Evolutionary conservation across 2,329 filamentous ascomycete species (phyloP), one percentile per base, ranked within the genome.

Genomic region (Colletotrichum spaethianum): DNA sequence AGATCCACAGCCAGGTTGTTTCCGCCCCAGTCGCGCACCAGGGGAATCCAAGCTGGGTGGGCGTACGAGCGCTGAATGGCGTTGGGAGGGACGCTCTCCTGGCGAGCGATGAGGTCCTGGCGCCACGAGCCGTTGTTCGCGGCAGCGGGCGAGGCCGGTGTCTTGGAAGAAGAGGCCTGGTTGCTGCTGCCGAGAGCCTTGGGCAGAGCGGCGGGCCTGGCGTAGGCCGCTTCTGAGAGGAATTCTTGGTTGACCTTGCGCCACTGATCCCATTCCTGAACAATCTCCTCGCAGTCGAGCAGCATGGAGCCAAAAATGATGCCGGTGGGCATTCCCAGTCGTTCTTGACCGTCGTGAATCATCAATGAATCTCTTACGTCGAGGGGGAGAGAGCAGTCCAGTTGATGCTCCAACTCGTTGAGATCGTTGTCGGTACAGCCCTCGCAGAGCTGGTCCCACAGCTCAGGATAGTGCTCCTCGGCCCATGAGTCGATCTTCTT

Each of bases 191-290:
- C 93, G 74, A 93, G 90, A 8, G 92, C 91, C 82, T 94, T 96
- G 63, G 91, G 87, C 3, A 93, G 92, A 26, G 89, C 85, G 20
- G 92, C 86, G 5, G 93, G 91, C 67, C 83, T 91, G 80, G 81
- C 86, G 75, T 85, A 87, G 78, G 82, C 84, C 60, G 82, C 90
- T 80, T 90, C 87, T 52, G 90, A 87, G 71, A 98, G 88, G 81
- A 93, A 98, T 79, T 98, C 94, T 70, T 96, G 91, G 79, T 98
- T 98, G 74, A 99, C 96, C 74, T 90, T 92, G 77, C 94, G 92
- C 96, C 96, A 99, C 80, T 98, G 97, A 78, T 94, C 93, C 94
- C 96, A 98, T 81, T 99, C 96, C 81, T 98, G 95, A 28, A 98
- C 93, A 76, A 99, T 98, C 80, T 99, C 96, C 82, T 99, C 96